These are phyloP conservation scores for Lactarius deliciosus DNA, from an alignment of 768 basidiomycete species.

Conservation along the genomic window DNA sequence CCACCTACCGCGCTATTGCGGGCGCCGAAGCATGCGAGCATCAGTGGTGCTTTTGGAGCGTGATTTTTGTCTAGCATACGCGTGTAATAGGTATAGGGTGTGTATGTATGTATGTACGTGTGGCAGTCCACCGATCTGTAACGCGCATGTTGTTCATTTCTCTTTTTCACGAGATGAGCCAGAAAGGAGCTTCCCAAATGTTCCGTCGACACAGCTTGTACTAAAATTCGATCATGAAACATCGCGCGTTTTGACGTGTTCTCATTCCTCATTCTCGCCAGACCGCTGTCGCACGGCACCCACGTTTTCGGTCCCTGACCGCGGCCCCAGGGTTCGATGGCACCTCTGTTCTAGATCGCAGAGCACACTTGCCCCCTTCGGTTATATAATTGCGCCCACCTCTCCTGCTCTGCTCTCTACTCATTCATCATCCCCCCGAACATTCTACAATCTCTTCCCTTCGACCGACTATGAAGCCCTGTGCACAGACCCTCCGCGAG, in stretches of 20 bases:
- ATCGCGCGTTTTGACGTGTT: constrained; percentile 24
- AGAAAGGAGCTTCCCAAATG: constrained; percentile 22
- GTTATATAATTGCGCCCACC: constrained; percentile 24
- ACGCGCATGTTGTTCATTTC: constrained; percentile 28
- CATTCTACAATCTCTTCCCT: not conserved
- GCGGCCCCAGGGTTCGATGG: constrained; percentile 2
- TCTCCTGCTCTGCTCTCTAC: not conserved
- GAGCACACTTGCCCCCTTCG: constrained; percentile 4
- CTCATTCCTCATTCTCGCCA: constrained; percentile 19
- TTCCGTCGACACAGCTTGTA: constrained; percentile 23
- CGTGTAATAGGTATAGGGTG: constrained; percentile 22
- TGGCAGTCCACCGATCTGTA: constrained; percentile 27
- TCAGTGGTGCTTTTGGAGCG: constrained; percentile 23
- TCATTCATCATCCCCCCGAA: not conserved
- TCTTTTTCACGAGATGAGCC: constrained; percentile 10
- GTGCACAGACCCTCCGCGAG: constrained; percentile 5
- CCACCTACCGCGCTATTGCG: constrained; percentile 20
- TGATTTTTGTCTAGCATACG: constrained; percentile 25
- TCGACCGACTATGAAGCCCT: constrained; percentile 7
- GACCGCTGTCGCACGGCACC: constrained; percentile 25
- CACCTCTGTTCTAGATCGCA: not conserved
- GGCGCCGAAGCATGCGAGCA: constrained; percentile 17
- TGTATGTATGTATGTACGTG: constrained; percentile 16
- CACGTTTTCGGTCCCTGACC: constrained; percentile 20
- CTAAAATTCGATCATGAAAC: constrained; percentile 24